Conservation (phyloP, 2,329 filamentous ascomycete genomes). For the Amylocarpus encephaloides region DNA sequence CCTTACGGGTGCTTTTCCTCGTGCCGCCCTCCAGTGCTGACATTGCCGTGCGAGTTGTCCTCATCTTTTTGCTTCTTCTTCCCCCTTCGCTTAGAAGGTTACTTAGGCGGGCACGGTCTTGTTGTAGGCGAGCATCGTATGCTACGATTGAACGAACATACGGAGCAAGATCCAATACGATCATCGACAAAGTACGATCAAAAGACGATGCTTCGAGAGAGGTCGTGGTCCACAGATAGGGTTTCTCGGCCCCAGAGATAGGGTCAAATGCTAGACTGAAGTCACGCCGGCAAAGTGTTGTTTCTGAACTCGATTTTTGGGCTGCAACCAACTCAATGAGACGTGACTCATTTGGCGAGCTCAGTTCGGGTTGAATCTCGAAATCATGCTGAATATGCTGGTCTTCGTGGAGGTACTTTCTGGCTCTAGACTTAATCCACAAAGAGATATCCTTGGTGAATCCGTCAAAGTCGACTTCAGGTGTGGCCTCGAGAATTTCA, state of each 20-base stretch:
- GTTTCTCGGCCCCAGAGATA: conserved; percentile 47
- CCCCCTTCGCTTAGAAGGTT: conserved; percentile 56
- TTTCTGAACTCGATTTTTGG: conserved; percentile 8
- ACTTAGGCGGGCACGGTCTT: conserved; percentile 57
- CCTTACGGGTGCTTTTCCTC: conserved; percentile 58
- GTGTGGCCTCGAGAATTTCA: conserved; percentile 46
- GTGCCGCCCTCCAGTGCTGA: conserved; percentile 72
- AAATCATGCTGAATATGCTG: conserved; percentile 19
- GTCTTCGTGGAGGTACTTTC: conserved; percentile 26
- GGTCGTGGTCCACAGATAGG: conserved; percentile 29
- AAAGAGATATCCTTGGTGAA: conserved; percentile 22
- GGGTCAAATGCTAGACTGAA: conserved; percentile 55
- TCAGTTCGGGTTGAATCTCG: conserved; percentile 21
- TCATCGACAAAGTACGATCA: conserved; percentile 60
- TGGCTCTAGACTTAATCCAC: conserved; percentile 25
- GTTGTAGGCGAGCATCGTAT: conserved; percentile 65
- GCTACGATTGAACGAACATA: conserved; percentile 82
- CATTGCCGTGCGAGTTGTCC: conserved; percentile 68
- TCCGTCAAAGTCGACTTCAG: conserved; percentile 15
- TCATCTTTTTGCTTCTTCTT: conserved; percentile 48
- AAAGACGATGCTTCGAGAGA: conserved; percentile 66
- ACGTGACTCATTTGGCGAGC: conserved; percentile 18
- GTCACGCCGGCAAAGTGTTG: conserved; percentile 42
- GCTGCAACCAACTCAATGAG: conserved; percentile 22
- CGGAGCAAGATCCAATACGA: conserved; percentile 75